Base-by-base conservation (phyloP, 208 protist genomes). In the Borovskyia barvae region DNA sequence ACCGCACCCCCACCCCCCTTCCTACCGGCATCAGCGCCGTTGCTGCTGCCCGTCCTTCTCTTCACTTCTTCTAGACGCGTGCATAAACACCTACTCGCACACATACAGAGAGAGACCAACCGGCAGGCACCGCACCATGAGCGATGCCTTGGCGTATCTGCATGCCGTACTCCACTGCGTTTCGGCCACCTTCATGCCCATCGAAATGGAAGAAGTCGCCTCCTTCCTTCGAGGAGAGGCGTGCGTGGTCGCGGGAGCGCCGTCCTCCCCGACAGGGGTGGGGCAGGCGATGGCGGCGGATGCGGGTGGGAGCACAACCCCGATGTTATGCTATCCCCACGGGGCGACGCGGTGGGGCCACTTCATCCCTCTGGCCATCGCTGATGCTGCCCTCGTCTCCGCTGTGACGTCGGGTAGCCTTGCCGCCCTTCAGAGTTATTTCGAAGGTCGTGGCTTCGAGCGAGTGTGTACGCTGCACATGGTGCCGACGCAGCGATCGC, bases 281-380 rank as follows among this genome's bases (percentile, higher is more conserved):
- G 19, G 20, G 32, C 20, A 50, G 28, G 43, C 33, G n/a, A 28
- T 3, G 1, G 14, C 15, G 20, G 15, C 9, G 19, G 9, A 19
- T 20, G 37, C 56, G 33, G 20, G 17, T 17, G 50, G 24, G 36
- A 36, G 5, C 1, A 0, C 28, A 4, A 22, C 39, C 24, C 11
- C 40, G 33, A 35, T 53, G 26, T 17, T 68, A 17, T 29, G 48
- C 19, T 58, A 72, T 43, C 70, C 74, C 5, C 69, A 75, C 22
- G 51, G 57, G 0, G 48, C 82, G 2, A 56, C 42, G 12, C 37
- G 42, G 11, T 80, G 67, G 65, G 81, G 82, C 29, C 70, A 52
- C 24, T 86, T 80, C 51, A 81, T 86, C 15, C 85, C 85, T 0
- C 75, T 92, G 6, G 85, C 73, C 12, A 86, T 92, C 51, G 85